phyloP scores from a whole-genome alignment of 2,329 filamentous ascomycete genomes.

The Mariannaea sp. region DNA sequence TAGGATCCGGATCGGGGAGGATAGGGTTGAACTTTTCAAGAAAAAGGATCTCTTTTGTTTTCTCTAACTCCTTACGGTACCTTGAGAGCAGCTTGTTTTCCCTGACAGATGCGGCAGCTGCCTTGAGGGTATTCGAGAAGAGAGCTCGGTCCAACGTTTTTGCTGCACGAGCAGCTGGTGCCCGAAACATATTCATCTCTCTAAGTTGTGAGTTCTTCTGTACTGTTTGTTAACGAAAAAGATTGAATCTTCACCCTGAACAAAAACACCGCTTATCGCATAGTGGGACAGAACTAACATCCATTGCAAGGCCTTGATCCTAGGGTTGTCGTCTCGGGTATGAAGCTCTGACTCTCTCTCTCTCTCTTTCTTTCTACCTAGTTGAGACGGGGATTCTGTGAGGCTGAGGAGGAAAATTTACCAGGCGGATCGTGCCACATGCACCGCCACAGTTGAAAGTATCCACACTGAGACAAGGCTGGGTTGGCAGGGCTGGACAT shows the following conservation, averaged over 20 bases:
- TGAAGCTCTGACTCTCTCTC: conserved; percentile 29
- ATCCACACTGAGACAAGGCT: background rate
- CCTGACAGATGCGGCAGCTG: conserved; percentile 78
- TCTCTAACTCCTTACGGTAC: conserved; percentile 69
- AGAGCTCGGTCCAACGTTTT: conserved; percentile 80
- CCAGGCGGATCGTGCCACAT: no score
- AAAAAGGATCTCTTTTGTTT: conserved; percentile 67
- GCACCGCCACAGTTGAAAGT: conserved; percentile 28
- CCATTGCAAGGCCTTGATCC: conserved; percentile 38
- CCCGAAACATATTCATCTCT: conserved; percentile 69
- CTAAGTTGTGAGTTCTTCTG: conserved; percentile 39
- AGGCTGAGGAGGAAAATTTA: conserved; percentile 33
- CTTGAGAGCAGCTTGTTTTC: conserved; percentile 76
- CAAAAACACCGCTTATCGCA: background rate
- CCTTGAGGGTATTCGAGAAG: conserved; percentile 76
- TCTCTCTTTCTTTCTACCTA: no score
- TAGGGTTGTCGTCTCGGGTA: conserved; percentile 27
- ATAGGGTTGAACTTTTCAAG: conserved; percentile 69
- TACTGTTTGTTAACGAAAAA: conserved; percentile 10
- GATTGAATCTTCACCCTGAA: background rate
- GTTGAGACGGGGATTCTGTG: conserved; percentile 21
- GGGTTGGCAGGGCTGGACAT: no score
- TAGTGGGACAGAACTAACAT: conserved; percentile 37
- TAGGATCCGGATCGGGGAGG: conserved; percentile 62
- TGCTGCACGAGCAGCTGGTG: conserved; percentile 74